Evolutionary conservation across 73 alveolate species (phyloP).

Genomic region (Tetrahymena elliotti): DNA sequence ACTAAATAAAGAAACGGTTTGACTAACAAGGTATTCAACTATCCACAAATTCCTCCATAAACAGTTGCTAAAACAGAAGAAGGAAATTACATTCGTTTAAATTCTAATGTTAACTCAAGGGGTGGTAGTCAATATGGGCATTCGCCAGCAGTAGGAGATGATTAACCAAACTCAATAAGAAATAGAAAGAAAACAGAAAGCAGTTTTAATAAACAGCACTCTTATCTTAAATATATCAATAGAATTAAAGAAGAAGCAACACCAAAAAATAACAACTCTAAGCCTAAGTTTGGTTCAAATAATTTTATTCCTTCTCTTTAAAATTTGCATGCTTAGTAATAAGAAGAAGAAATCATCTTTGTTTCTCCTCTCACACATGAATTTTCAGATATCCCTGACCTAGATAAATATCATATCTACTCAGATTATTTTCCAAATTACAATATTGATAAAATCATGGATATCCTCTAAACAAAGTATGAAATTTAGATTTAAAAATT

Average conservation of each 20-base stretch:
- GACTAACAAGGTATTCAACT: neutral
- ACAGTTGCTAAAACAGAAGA: neutral
- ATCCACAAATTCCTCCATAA: too few species aligned
- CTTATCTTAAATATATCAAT: neutral
- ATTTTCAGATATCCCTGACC: neutral
- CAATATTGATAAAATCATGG: neutral
- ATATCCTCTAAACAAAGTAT: neutral
- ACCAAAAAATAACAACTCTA: neutral
- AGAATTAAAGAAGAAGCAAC: neutral
- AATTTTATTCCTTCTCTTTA: neutral
- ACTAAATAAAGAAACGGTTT: neutral
- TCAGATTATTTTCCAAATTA: neutral
- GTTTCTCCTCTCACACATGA: neutral
- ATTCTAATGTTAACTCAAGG: neutral
- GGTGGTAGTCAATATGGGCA: neutral
- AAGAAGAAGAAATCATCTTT: neutral
- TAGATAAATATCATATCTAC: neutral
- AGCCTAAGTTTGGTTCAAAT: neutral
- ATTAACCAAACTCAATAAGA: neutral
- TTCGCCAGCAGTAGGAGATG: neutral
- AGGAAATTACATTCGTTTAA: neutral
- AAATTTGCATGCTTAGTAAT: neutral
- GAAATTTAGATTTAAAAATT: too few species aligned
- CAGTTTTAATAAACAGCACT: neutral
- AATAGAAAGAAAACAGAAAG: neutral